Conservation (phyloP, 73 alveolate genomes). For the Tetrahymena borealis region DNA sequence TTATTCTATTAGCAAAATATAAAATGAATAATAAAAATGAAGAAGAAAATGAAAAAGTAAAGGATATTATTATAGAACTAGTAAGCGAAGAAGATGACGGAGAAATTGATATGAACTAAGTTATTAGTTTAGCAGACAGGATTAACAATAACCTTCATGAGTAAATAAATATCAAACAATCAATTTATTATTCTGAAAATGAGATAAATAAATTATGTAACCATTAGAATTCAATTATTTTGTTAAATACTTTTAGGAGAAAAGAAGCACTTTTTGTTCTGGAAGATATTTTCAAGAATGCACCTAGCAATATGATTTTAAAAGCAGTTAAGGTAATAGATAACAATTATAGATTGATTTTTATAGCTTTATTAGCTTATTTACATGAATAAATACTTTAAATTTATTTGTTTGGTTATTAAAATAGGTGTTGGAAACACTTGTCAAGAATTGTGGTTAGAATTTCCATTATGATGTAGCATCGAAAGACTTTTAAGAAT, state of each 20-base stretch:
- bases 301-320: not conserved
- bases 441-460: not conserved
- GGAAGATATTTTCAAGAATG: not conserved
- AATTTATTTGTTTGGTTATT: not conserved
- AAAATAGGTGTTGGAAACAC: not conserved
- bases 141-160: not conserved
- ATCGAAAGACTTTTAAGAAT: not conserved
- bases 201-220: no score
- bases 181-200: not conserved
- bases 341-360: not conserved
- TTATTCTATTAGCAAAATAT: not conserved
- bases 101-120: not conserved
- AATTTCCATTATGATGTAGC: not conserved
- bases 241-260: not conserved
- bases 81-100: not conserved
- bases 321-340: not conserved
- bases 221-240: no score
- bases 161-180: not conserved
- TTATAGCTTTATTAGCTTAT: no score
- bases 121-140: not conserved
- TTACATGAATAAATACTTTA: no score
- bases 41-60: not conserved
- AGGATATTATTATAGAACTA: not conserved
- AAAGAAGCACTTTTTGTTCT: not conserved
- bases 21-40: not conserved